Evolutionary conservation across 208 protist species (phyloP), one percentile per base, ranked within the genome.

Genomic region (Trypanosoma mega): DNA sequence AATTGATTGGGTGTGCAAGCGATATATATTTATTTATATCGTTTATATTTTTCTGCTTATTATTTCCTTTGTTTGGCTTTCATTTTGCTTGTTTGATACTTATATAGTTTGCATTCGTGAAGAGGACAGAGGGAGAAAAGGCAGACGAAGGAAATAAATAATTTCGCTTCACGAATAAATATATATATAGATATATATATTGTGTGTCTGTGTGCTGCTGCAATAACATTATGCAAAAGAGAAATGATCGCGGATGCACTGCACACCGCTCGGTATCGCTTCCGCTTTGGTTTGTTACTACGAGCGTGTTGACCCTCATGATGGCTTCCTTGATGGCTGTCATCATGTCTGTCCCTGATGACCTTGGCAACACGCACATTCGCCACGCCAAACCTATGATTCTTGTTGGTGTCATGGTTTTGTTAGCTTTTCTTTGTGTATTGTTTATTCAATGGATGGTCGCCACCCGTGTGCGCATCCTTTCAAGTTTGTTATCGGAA

Each of bases 341-440:
- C 12, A 34, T 54, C 8, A 2, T 7, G 12, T 46, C 54, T 26
- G 57, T 63, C 14, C 44, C 57, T 5, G 57, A 63, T 2, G 33
- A 31, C n/a, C 43, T 63, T 41, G n/a, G 3, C 16, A 16, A 23
- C n/a, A n/a, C n/a, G n/a, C n/a, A n/a, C 1, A 3, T 63, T 21
- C 45, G 33, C 1, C 31, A 53, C 46, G 29, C 47, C 8, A 63
- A 63, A 20, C 30, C 54, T 5, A 58, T 45, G 24, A 31, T 67
- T 21, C 2, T 67, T 41, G 23, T n/a, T 33, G 49, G 24, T 18
- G 27, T 67, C 14, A 59, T 51, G 49, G 39, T 49, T 16, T 20
- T 58, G 0, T 46, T 41, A 44, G 31, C 30, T 20, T 27, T 31
- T 50, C 5, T 36, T 48, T 16, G 47, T 57, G 45, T 53, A 31